Conservation (phyloP, 2,329 filamentous ascomycete genomes). For the Ilyonectria destructans region DNA sequence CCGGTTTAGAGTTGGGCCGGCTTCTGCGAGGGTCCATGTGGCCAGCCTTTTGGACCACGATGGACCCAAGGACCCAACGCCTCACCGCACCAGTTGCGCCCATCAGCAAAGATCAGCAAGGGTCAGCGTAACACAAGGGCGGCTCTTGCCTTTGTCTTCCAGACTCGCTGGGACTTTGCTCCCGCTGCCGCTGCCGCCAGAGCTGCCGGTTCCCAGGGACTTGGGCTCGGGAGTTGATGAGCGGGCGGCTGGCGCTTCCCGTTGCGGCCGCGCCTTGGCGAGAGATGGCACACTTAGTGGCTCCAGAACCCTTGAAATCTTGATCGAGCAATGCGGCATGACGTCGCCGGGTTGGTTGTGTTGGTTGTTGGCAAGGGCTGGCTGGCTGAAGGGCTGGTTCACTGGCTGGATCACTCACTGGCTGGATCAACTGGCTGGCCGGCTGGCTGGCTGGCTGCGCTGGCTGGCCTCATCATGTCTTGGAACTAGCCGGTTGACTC, state of each 20-base stretch:
- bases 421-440: not conserved
- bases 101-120: slow-evolving; percentile 10
- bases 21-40: slow-evolving; percentile 31
- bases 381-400: too few species aligned
- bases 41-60: slow-evolving; percentile 10
- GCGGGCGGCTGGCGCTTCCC: slow-evolving; percentile 37
- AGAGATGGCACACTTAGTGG: slow-evolving; percentile 1
- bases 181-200: slow-evolving; percentile 20
- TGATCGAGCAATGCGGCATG: slow-evolving; percentile 24
- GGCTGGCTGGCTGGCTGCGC: not conserved
- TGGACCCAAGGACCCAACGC: slow-evolving; percentile 19
- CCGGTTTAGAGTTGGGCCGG: slow-evolving; percentile 47
- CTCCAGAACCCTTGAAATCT: slow-evolving; percentile 20
- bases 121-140: slow-evolving; percentile 28
- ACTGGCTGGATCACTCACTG: too few species aligned
- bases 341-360: slow-evolving; percentile 6
- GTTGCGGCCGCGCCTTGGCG: slow-evolving; percentile 48
- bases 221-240: slow-evolving; percentile 32
- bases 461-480: not conserved
- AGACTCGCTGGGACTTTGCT: not conserved
- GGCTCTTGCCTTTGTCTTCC: slow-evolving; percentile 16
- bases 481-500: not conserved
- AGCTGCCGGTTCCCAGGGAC: slow-evolving; percentile 37
- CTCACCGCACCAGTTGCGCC: slow-evolving; percentile 38
- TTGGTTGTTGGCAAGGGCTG: slow-evolving; percentile 2